A percentile compares a stretch with the other conserved stretches of the same genome.
phyloP scores from a whole-genome alignment of 192 early-diverging fungal genomes.

The Coemansia biformis region DNA sequence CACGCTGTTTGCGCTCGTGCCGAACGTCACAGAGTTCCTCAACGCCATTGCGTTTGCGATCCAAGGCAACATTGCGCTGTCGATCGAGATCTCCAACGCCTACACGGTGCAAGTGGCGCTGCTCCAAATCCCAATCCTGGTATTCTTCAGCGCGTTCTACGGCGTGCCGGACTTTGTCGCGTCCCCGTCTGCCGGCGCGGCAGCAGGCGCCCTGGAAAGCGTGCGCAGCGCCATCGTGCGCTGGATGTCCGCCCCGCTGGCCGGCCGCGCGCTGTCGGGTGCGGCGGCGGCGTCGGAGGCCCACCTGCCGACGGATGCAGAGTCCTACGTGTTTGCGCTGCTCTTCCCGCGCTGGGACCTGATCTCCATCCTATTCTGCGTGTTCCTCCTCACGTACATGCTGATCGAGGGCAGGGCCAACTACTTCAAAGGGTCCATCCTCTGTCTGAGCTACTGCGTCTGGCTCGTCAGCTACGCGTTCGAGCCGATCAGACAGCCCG shows the following conservation, averaged over 20 bases:
- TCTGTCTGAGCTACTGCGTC: slow-evolving; percentile 80
- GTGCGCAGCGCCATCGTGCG: slow-evolving; percentile 12
- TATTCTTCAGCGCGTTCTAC: slow-evolving; percentile 71
- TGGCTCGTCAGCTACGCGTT: slow-evolving; percentile 77
- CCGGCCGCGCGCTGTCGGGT: slow-evolving; percentile 8
- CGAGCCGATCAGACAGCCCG: slow-evolving; percentile 49
- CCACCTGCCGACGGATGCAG: slow-evolving; percentile 40
- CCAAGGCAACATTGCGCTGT: slow-evolving; percentile 76
- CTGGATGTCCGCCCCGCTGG: slow-evolving; percentile 7
- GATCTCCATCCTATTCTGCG: slow-evolving; percentile 55
- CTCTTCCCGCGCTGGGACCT: slow-evolving; percentile 72
- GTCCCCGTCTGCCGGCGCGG: slow-evolving; percentile 4
- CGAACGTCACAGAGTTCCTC: slow-evolving; percentile 93
- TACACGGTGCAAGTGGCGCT: slow-evolving; percentile 93
- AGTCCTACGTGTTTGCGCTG: slow-evolving; percentile 56
- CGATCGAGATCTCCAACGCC: slow-evolving; percentile 92
- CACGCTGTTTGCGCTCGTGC: slow-evolving; percentile 91
- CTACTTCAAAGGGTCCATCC: slow-evolving; percentile 93
- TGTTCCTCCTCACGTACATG: slow-evolving; percentile 81
- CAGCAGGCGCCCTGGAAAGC: slow-evolving; percentile 7
- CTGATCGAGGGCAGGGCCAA: slow-evolving; percentile 94
- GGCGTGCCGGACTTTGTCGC: slow-evolving; percentile 45
- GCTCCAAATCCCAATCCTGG: slow-evolving; percentile 91
- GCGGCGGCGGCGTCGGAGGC: slow-evolving; percentile 8
- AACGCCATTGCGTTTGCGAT: slow-evolving; percentile 93